A percentile compares a stretch with the other conserved stretches of the same genome.
Conservation (phyloP, 257 asterid species). For the Verbena officinalis region DNA sequence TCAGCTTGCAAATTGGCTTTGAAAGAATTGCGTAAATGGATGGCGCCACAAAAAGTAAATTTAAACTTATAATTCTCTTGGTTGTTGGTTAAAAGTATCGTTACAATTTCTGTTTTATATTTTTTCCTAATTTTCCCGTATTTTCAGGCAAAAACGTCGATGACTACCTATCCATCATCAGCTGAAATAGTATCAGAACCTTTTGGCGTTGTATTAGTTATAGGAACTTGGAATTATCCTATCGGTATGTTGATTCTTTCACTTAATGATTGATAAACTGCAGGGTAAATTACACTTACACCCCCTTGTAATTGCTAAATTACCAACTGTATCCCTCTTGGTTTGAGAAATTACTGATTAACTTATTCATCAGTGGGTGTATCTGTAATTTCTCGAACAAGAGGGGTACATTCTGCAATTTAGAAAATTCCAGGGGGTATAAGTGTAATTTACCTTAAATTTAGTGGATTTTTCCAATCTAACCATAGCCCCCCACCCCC, state of each 20-base stretch:
- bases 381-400: too few relatives aligned
- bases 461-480: neutral
- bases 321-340: too few relatives aligned
- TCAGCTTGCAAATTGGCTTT: conserved; percentile 60
- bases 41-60: conserved; percentile 79
- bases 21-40: conserved; percentile 69
- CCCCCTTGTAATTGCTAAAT: too few relatives aligned
- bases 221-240: conserved; percentile 97
- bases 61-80: neutral
- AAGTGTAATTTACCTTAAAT: too few relatives aligned
- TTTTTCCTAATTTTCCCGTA: too few relatives aligned
- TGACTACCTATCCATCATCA: conserved; percentile 74
- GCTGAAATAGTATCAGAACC: conserved; percentile 90
- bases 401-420: too few relatives aligned
- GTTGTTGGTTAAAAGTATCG: neutral
- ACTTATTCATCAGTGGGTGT: too few relatives aligned
- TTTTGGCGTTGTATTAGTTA: conserved; percentile 70
- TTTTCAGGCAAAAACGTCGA: conserved; percentile 69
- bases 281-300: too few relatives aligned
- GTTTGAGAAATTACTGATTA: too few relatives aligned
- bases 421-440: too few relatives aligned
- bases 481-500: neutral
- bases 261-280: neutral
- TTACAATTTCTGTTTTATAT: neutral
- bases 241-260: conserved; percentile 56